Evolutionary conservation across 2,329 filamentous ascomycete species (phyloP).

Genomic region (Exophiala sp.): DNA sequence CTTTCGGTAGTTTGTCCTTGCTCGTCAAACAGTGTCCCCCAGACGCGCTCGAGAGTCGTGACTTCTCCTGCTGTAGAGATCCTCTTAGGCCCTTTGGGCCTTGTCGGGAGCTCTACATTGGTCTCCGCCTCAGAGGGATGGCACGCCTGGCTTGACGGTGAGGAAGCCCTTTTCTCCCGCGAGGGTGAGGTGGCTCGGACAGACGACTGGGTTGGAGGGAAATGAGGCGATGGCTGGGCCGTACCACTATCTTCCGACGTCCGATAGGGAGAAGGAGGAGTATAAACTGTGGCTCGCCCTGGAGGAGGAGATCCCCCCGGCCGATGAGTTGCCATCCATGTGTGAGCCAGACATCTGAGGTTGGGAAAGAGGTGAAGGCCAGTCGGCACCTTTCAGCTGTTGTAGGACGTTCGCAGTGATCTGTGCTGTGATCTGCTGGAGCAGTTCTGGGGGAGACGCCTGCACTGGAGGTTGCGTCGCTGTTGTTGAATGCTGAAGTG

Average conservation of each 20-base stretch:
- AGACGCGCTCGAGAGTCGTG: constrained; percentile 63
- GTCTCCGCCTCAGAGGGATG: constrained; percentile 33
- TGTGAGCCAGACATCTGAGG: constrained; percentile 30
- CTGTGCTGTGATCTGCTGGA: constrained; percentile 51
- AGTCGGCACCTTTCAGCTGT: constrained; percentile 48
- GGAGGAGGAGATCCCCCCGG: constrained; percentile 39
- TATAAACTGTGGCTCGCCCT: constrained; percentile 43
- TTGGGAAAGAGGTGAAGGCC: constrained; percentile 32
- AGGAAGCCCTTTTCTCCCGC: constrained; percentile 31
- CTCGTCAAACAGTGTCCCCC: constrained; percentile 68
- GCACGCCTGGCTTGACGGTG: constrained; percentile 35
- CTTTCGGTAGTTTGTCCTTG: constrained; percentile 62
- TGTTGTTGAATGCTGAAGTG: constrained; percentile 50
- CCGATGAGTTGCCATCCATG: constrained; percentile 34
- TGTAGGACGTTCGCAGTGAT: constrained; percentile 56
- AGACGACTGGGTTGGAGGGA: constrained; percentile 23
- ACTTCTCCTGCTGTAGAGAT: constrained; percentile 43
- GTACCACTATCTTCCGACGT: constrained; percentile 24
- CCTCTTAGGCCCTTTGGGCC: constrained; percentile 37
- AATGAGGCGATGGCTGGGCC: constrained; percentile 18
- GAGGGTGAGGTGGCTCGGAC: constrained; percentile 25
- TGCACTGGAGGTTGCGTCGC: constrained; percentile 39
- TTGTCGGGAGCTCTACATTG: constrained; percentile 16
- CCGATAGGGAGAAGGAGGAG: constrained; percentile 49
- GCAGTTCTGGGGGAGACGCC: constrained; percentile 55